Conservation (phyloP, 805 yeast genomes). For the Metschnikowia koreensis region DNA sequence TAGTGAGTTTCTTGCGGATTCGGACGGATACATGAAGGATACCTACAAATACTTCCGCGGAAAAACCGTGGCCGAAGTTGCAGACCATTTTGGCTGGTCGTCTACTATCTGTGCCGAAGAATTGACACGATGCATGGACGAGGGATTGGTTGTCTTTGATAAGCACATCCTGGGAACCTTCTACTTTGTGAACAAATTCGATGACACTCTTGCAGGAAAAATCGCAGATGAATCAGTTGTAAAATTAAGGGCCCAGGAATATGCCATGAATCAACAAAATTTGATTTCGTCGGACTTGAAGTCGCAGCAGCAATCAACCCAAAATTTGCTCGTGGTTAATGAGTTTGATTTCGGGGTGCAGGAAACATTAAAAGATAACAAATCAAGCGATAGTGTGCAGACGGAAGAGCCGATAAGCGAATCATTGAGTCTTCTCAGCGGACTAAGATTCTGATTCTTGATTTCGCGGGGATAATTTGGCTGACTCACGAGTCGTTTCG, state of each 20-base stretch:
- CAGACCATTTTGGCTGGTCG: conserved; percentile 60
- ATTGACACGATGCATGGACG: conserved; percentile 53
- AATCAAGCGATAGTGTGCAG: background rate
- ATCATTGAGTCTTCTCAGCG: conserved; percentile 10
- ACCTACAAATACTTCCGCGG: conserved; percentile 30
- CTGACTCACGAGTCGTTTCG: background rate
- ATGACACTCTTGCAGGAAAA: conserved; percentile 5
- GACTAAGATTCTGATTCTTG: conserved; percentile 6
- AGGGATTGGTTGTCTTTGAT: conserved; percentile 62
- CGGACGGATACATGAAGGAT: conserved; percentile 14
- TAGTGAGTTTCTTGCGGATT: conserved; percentile 21
- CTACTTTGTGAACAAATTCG: conserved; percentile 51
- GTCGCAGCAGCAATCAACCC: conserved; percentile 3
- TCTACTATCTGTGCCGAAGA: conserved; percentile 64
- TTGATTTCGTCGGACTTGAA: conserved; percentile 9
- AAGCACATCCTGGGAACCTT: conserved; percentile 64
- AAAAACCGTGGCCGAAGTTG: conserved; percentile 40
- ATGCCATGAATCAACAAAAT: conserved; percentile 12
- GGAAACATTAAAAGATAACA: background rate
- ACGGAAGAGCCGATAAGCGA: conserved; percentile 8
- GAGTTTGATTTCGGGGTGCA: conserved; percentile 12
- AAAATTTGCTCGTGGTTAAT: conserved; percentile 9
- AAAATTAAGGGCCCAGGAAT: conserved; percentile 5
- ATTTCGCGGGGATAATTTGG: background rate
- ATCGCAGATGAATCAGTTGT: conserved; percentile 8